A percentile compares a stretch with the other conserved stretches of the same genome.
These are phyloP conservation scores for Cryptococcus deneoformans DNA, from an alignment of 1,284 basidiomycete species.

Conservation along the genomic window DNA sequence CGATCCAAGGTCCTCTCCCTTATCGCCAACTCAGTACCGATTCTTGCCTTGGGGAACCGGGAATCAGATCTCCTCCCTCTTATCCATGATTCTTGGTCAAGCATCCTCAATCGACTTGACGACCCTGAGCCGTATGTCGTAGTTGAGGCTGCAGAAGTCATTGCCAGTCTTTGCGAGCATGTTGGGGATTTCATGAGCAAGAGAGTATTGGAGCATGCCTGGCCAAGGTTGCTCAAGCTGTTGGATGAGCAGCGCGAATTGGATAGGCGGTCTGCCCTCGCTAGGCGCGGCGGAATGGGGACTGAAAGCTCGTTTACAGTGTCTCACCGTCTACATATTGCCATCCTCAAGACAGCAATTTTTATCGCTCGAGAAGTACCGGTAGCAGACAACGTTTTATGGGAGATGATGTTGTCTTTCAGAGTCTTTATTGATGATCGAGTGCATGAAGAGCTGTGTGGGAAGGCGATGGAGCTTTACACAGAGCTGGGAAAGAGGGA, in stretches of 20 bases:
- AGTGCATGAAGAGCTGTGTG: conserved; percentile 70
- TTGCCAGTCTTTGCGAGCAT: conserved; percentile 64
- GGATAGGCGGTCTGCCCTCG: conserved; percentile 64
- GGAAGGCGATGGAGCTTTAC: conserved; percentile 64
- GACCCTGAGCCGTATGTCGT: conserved; percentile 75
- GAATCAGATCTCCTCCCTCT: conserved; percentile 73
- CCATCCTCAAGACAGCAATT: conserved; percentile 68
- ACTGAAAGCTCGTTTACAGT: conserved; percentile 50
- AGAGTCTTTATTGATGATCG: conserved; percentile 67
- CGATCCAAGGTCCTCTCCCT: conserved; percentile 75
- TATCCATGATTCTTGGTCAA: conserved; percentile 83
- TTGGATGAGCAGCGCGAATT: conserved; percentile 59
- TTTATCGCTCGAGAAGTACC: conserved; percentile 63
- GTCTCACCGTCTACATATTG: conserved; percentile 69
- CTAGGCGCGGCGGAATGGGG: conserved; percentile 49
- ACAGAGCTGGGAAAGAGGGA: conserved; percentile 59
- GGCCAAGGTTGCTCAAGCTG: conserved; percentile 71
- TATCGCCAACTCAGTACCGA: conserved; percentile 66
- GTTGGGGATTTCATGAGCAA: conserved; percentile 79
- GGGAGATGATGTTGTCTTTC: conserved; percentile 72
- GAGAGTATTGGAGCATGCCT: conserved; percentile 81
- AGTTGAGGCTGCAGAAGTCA: conserved; percentile 64
- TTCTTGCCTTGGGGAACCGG: conserved; percentile 57
- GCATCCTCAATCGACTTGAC: conserved; percentile 73
- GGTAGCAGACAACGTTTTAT: conserved; percentile 64